Evolutionary conservation across 2,329 filamentous ascomycete species (phyloP), one percentile per base, ranked within the genome.

Genomic region (Emmonsia crescens): DNA sequence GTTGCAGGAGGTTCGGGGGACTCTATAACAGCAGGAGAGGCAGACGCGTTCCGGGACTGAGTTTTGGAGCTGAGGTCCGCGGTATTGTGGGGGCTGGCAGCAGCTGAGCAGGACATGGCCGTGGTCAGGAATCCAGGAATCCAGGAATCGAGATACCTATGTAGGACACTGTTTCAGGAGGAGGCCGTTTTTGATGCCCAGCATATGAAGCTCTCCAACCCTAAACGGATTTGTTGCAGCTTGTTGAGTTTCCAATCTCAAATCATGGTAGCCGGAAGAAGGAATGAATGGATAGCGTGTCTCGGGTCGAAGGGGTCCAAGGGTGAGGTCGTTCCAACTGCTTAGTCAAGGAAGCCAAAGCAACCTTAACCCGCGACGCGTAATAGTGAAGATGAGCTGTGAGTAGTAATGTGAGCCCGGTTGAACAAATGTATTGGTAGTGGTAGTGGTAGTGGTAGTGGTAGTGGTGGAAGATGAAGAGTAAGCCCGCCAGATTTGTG

Each of bases 1-100:
- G 49, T 5, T 9, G 48, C 33, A 64, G 64, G 60, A 51, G 63
- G 59, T 59, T 61, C 56, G 27, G 62, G 58, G n/a, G 46, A 48
- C 21, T 42, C 42, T 10, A 46, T 36, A 10, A 61, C 9, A n/a
- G 36, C 24, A 16, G 64, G 21, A 19, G 42, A 36, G n/a, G 24
- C 49, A 40, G 64, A 60, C 60, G 60, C 58, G 60, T 60, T 59
- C 33, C 38, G 61, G 9, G 62, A 44, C 36, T 27, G 48, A 49
- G 62, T 57, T 46, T 61, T 60, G 6, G 49, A 38, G 31, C 24
- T 62, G 24, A 33, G 21, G 31, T 49, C 60, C n/a, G 42, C 31
- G 24, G 33, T 24, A 21, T 55, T 55, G 42, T 48, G 36, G 44
- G 49, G 8, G 3, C 56, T 46, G 2, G 29, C 27, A 19, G 27